Conservation (phyloP, 148 eudicot genomes). For the Silene uniflora region DNA sequence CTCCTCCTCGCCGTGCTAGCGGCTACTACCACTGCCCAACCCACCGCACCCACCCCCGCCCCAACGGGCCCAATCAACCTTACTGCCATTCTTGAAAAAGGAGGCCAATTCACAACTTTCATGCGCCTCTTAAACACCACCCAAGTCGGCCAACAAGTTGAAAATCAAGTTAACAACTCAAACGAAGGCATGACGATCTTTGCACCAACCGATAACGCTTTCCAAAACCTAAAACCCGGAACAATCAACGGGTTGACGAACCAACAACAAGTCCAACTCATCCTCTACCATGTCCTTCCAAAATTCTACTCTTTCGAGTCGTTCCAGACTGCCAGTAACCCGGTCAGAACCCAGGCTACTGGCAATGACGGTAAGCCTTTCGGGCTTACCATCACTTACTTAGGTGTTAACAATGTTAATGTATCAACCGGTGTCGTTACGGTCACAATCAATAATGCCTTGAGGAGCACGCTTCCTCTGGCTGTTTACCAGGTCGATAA, state of each 20-base stretch:
- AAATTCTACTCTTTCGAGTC: constrained; percentile 35
- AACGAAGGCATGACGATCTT: constrained; percentile 70
- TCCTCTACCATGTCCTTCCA: constrained; percentile 63
- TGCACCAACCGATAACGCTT: constrained; percentile 75
- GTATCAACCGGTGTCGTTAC: constrained; percentile 47
- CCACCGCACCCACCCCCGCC: constrained; percentile 54
- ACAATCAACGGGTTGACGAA: constrained; percentile 46
- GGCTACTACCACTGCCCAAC: constrained; percentile 27
- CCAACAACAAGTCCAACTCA: constrained; percentile 56
- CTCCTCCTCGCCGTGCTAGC: constrained; percentile 25
- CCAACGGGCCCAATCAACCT: constrained; percentile 56
- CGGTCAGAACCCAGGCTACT: constrained; percentile 59
- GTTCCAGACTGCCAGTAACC: constrained; percentile 60
- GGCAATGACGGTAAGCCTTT: constrained; percentile 45
- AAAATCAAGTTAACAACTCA: constrained; percentile 58
- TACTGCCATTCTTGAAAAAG: constrained; percentile 60
- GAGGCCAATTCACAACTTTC: constrained; percentile 45
- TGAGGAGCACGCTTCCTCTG: constrained; percentile 37
- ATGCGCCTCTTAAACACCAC: constrained; percentile 47
- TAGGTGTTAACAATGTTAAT: constrained; percentile 45
- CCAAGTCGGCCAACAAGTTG: constrained; percentile 50
- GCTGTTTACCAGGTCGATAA: constrained; percentile 61
- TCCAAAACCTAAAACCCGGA: constrained; percentile 58
- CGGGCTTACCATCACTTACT: constrained; percentile 39
- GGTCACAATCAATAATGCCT: constrained; percentile 38